Percentiles rank a stretch among this genome's conserved stretches.
These are phyloP conservation scores for Colletotrichum sidae DNA, from an alignment of 2,329 filamentous ascomycete genomes.

Conservation along the genomic window DNA sequence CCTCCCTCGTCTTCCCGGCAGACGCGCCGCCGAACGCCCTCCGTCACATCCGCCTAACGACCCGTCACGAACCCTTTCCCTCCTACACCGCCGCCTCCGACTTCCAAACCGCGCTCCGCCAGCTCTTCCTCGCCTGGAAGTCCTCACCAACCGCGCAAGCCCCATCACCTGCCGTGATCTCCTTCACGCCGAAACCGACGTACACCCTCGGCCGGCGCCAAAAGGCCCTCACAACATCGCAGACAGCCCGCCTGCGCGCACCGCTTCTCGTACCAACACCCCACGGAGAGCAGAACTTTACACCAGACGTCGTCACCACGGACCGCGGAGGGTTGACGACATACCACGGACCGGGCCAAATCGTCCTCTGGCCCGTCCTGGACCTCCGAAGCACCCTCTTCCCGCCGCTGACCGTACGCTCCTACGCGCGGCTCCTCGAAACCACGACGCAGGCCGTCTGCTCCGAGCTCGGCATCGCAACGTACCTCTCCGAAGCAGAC, in stretches of 20 bases:
- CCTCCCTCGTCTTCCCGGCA: conserved; percentile 22
- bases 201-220: conserved; percentile 94
- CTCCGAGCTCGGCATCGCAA: conserved; percentile 67
- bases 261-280: conserved; percentile 49
- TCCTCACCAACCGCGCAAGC: conserved; percentile 46
- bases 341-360: conserved; percentile 93
- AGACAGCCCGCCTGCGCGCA: conserved; percentile 57
- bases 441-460: conserved; percentile 78
- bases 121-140: conserved; percentile 50
- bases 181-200: conserved; percentile 84
- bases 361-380: conserved; percentile 93
- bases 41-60: conserved; percentile 34
- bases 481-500: conserved; percentile 73
- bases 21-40: conserved; percentile 23
- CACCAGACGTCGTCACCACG: conserved; percentile 75
- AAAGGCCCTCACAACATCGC: conserved; percentile 57
- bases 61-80: background rate
- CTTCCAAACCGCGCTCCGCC: conserved; percentile 44
- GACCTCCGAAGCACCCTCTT: conserved; percentile 75
- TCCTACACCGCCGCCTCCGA: conserved; percentile 32
- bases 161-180: conserved; percentile 79
- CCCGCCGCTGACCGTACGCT: conserved; percentile 72
- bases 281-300: conserved; percentile 40
- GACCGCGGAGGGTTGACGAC: conserved; percentile 92
- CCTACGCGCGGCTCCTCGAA: conserved; percentile 85